Evolutionary conservation across 1,139 yeast genomes (phyloP).

Genomic region (Hyphopichia buzzinii): DNA sequence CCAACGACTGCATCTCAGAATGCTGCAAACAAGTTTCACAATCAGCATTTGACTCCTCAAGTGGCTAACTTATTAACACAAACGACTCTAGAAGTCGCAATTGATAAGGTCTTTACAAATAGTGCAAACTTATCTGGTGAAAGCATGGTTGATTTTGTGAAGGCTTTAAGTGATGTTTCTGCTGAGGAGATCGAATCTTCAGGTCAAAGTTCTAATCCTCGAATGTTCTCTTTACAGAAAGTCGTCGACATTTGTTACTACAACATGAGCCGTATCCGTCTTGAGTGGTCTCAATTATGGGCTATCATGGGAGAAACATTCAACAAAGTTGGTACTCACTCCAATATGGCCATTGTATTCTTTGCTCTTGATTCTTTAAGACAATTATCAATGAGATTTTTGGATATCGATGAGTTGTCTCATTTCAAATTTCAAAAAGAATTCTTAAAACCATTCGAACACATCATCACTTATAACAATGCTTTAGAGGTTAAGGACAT

Average conservation of each 20-base stretch:
- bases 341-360: constrained; percentile 72
- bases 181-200: constrained; percentile 90
- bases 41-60: constrained; percentile 39
- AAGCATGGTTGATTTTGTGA: constrained; percentile 83
- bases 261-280: constrained; percentile 93
- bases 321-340: constrained; percentile 79
- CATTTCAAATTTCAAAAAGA: constrained; percentile 96
- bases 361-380: constrained; percentile 93
- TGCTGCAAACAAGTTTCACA: constrained; percentile 43
- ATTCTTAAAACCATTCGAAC: constrained; percentile 87
- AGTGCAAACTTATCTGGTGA: constrained; percentile 78
- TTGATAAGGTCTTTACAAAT: constrained; percentile 84
- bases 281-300: constrained; percentile 98
- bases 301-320: constrained; percentile 88
- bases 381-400: constrained; percentile 87
- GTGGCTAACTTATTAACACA: constrained; percentile 57
- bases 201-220: constrained; percentile 75
- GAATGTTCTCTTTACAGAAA: constrained; percentile 90
- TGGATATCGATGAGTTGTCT: constrained; percentile 89
- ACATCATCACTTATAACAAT: constrained; percentile 66
- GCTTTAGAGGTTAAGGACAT: constrained; percentile 77
- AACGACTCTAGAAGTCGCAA: constrained; percentile 77
- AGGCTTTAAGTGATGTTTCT: constrained; percentile 82
- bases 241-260: constrained; percentile 97
- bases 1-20: constrained; percentile 39